These are phyloP conservation scores for Candida loeiensis DNA, from an alignment of 805 yeast genomes.

Conservation along the genomic window DNA sequence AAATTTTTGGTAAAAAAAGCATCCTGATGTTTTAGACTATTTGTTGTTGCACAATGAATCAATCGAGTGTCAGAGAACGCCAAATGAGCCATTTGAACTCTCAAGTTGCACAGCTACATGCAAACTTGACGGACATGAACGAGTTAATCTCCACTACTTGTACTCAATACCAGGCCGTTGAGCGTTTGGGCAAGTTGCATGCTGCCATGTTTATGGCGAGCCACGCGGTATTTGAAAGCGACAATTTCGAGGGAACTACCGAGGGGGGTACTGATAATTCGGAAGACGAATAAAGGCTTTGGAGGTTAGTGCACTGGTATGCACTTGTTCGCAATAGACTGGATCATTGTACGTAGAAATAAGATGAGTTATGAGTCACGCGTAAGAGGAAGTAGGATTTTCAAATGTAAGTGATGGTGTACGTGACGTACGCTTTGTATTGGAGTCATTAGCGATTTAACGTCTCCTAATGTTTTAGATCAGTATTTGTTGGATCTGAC, in stretches of 20 bases:
- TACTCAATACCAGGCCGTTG: slow-evolving; percentile 50
- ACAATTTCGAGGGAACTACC: slow-evolving; percentile 20
- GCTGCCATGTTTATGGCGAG: slow-evolving; percentile 49
- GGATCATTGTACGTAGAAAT: no score
- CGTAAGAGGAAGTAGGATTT: no score
- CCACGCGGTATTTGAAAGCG: slow-evolving; percentile 39
- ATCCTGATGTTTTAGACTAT: not conserved
- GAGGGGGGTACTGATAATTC: not conserved
- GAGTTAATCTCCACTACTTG: slow-evolving; percentile 47
- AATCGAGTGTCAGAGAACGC: slow-evolving; percentile 27
- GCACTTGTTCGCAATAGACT: no score
- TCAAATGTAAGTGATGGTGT: no score
- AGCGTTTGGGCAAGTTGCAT: slow-evolving; percentile 53
- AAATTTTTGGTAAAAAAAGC: not conserved
- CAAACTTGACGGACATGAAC: slow-evolving; percentile 52
- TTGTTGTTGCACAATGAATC: slow-evolving; percentile 2
- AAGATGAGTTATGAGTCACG: no score
- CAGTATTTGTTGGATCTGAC: no score
- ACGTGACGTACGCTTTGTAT: no score
- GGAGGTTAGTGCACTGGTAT: no score
- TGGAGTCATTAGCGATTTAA: no score
- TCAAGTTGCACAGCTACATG: slow-evolving; percentile 54
- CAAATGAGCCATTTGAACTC: slow-evolving; percentile 51
- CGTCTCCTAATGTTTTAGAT: no score
- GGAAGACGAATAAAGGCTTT: no score